Percentiles rank a stretch among this genome's conserved stretches.
phyloP scores from a whole-genome alignment of 2,329 filamentous ascomycete genomes.

The Pseudocercospora macadamiae region DNA sequence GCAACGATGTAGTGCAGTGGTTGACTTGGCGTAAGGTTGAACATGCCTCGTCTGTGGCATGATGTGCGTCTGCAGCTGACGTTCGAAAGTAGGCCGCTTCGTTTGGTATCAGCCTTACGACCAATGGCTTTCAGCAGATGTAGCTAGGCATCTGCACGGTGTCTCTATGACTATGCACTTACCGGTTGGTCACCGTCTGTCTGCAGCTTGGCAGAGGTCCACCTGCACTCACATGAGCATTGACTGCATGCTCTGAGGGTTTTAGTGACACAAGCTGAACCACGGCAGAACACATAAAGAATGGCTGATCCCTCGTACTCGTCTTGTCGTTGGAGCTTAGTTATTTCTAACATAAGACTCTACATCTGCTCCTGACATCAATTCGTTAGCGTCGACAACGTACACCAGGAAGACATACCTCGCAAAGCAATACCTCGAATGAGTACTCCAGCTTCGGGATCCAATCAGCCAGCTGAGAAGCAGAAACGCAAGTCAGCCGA shows the following conservation, averaged over 20 bases:
- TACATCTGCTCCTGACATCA: not conserved
- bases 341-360: not conserved
- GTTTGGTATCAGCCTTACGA: conserved; percentile 3
- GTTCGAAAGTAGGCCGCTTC: not conserved
- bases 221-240: conserved; percentile 4
- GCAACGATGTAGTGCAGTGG: not conserved
- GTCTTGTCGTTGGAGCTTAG: too few species aligned
- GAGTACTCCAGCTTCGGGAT: not conserved
- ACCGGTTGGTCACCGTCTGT: not conserved
- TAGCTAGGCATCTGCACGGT: not conserved
- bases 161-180: not conserved
- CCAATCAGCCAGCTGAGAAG: not conserved
- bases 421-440: too few species aligned
- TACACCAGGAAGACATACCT: too few species aligned
- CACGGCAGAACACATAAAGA: not conserved
- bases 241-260: not conserved
- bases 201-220: not conserved
- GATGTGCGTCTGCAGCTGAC: not conserved
- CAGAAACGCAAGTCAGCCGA: not conserved
- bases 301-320: not conserved
- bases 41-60: not conserved
- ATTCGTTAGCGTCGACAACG: not conserved
- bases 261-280: conserved; percentile 1
- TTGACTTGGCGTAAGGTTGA: not conserved
- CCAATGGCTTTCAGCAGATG: not conserved